phyloP scores from a whole-genome alignment of 1,284 basidiomycete genomes.

The Naganishia sp. region DNA sequence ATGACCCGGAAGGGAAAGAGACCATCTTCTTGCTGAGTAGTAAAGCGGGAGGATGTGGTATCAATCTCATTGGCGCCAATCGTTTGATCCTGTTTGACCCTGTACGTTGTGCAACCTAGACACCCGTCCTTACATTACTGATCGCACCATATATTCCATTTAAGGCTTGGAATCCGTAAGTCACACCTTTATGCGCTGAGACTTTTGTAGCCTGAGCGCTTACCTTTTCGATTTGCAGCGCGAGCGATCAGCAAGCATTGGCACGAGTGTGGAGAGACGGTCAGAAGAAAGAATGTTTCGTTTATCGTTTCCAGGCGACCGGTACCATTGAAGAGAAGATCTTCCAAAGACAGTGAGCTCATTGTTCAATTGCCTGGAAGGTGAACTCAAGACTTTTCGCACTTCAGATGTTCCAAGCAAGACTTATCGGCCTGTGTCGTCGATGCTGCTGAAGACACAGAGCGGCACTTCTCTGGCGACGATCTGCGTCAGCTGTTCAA shows the following conservation, averaged over 20 bases:
- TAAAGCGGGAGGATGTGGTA: constrained; percentile 96
- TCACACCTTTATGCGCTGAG: background rate
- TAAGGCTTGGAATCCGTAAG: constrained; percentile 33
- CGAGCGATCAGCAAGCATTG: constrained; percentile 95
- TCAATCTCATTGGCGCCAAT: constrained; percentile 97
- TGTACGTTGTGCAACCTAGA: constrained; percentile 58
- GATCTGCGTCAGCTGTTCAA: constrained; percentile 86
- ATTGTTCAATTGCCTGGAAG: too few relatives aligned
- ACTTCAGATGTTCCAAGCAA: constrained; percentile 77
- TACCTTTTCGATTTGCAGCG: constrained; percentile 58
- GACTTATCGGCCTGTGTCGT: constrained; percentile 96
- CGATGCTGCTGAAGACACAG: constrained; percentile 93
- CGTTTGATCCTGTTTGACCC: constrained; percentile 95
- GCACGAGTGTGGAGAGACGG: constrained; percentile 99
- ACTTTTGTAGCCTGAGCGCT: background rate
- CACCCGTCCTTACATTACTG: background rate
- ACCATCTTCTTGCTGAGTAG: constrained; percentile 94
- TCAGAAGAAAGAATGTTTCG: constrained; percentile 99
- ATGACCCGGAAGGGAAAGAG: constrained; percentile 91
- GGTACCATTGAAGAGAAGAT: constrained; percentile 99
- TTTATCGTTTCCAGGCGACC: constrained; percentile 96
- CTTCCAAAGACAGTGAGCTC: constrained; percentile 74
- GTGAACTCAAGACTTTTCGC: constrained; percentile 26
- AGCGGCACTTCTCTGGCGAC: constrained; percentile 92
- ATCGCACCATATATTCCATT: background rate